Base-by-base conservation (phyloP, 2,329 filamentous ascomycete species). In the Verticillium albo-atrum region DNA sequence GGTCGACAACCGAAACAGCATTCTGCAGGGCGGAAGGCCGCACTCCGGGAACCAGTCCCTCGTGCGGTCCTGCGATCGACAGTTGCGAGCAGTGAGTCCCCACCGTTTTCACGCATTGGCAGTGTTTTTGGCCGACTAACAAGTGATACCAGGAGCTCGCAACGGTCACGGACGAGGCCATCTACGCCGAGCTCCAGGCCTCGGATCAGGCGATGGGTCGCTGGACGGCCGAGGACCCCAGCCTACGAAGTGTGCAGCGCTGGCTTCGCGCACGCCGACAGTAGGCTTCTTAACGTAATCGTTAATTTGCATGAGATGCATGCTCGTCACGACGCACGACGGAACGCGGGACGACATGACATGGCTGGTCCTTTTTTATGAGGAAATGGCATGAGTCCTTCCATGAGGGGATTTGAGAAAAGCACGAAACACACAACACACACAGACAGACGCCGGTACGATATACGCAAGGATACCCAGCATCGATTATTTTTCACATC, bases 191-290 rank as follows among this genome's bases (percentile, higher is more conserved):
- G 60, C 77, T 88, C 58, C 78, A 80, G 62, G 69, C 74, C 35
- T 79, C 79, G 23, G 85, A 88, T 68, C 72, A 79, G 27, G 68
- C 71, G 58, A 78, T 82, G 72, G 82, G 83, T 67, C 83, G 84
- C 73, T 89, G 85, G 85, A 85, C 80, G 66, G 78, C 74, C 63
- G 85, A 88, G 68, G 85, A 88, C 68, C 85, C 85, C 2, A 83
- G 79, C 64, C 73, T 87, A 57, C 76, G 81, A 58, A 75, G 78
- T 55, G 80, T 88, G 60, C 78, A 82, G 68, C 79, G 83, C 70
- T 88, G 85, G 85, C 71, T 88, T 57, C 78, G 80, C 59, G 75
- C 76, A 58, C 74, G 77, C 57, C 72, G 67, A 51, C 60, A 58
- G 3, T 60, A 60, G n/a, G 32, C 20, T 56, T 54, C 37, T 17